Percentiles rank a stretch among this genome's conserved stretches.
These are phyloP conservation scores for Skeletonema menzelii DNA, from an alignment of 108 stramenopile species.

Conservation along the genomic window DNA sequence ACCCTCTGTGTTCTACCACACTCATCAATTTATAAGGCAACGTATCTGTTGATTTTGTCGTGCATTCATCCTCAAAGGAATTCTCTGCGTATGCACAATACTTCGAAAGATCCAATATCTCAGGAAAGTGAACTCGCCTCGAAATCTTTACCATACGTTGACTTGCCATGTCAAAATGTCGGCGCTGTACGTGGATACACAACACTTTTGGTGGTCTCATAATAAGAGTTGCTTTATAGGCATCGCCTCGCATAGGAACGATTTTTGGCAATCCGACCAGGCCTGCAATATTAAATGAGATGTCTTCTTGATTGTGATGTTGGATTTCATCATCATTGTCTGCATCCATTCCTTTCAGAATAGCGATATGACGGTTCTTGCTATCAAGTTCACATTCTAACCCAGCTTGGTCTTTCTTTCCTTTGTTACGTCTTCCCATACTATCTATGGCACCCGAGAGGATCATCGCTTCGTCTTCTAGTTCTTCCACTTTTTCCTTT, in stretches of 20 bases:
- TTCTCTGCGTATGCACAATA: constrained; percentile 68
- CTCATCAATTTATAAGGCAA: constrained; percentile 62
- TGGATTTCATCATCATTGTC: constrained; percentile 41
- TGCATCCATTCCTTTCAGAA: constrained; percentile 30
- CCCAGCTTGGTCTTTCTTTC: not conserved
- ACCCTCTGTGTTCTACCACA: constrained; percentile 80
- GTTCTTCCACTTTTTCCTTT: constrained; percentile 39
- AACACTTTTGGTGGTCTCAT: constrained; percentile 71
- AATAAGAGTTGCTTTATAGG: constrained; percentile 66
- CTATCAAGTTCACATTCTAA: constrained; percentile 5
- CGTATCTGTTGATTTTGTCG: constrained; percentile 29
- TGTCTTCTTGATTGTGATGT: constrained; percentile 32
- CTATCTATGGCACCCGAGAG: constrained; percentile 59
- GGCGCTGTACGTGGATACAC: constrained; percentile 82
- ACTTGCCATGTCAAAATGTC: constrained; percentile 64
- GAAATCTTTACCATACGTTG: constrained; percentile 63
- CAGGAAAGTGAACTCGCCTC: constrained; percentile 64
- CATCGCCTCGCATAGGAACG: constrained; percentile 47
- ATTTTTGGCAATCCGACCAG: constrained; percentile 8
- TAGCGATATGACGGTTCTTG: constrained; percentile 11
- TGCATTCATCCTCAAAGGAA: constrained; percentile 27
- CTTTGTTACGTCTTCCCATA: constrained; percentile 18
- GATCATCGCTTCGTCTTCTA: constrained; percentile 63
- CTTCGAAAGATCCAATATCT: constrained; percentile 57
- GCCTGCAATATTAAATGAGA: not conserved